Evolutionary conservation across 2,329 filamentous ascomycete genomes (phyloP), one percentile per base, ranked within the genome.

Genomic region (Penicillium occitanis): DNA sequence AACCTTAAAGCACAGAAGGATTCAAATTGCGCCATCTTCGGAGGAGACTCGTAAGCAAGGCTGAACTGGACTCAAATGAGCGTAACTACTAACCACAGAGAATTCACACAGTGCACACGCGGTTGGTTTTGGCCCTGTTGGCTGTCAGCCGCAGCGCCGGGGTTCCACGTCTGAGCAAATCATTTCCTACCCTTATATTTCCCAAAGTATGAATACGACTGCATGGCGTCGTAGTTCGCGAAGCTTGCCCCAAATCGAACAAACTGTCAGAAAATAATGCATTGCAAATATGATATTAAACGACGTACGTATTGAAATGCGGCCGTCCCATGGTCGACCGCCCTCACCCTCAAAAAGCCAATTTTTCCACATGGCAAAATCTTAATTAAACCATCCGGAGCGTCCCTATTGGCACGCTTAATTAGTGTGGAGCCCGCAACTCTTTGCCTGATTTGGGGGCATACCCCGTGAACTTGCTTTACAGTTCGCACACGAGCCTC

Each of bases 291-390:
- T 22, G 33, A 25, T 4, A 25, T 25, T 25, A 25, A 25, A 25
- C 25, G 25, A 25, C 2, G 25, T 25, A 3, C 25, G 25, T 25
- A 25, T 25, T 25, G 25, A 25, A 57, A 57, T 22, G 33, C 19
- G n/a, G 33, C 53, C 30, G 25, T 53, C 33, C 53, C 33, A 19
- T 35, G 28, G 51, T 37, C 33, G 22, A 25, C 11, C 35, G 11
- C 46, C 11, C 8, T 25, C 6, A 17, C 14, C 28, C 14, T 53
- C 50, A 10, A 55, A 33, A 57, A 57, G 28, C n/a, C 53, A 35
- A 60, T n/a, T 48, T 61, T 61, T 35, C 58, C 58, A 61, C 58
- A 61, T 61, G 58, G 58, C 58, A 61, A 46, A 35, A 55, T 55
- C 51, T 55, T 55, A 55, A 57, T 22, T 37, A 7, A 53, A 17